Evolutionary conservation across 345 rosid genomes (phyloP).

Genomic region (Populus deltoides): DNA sequence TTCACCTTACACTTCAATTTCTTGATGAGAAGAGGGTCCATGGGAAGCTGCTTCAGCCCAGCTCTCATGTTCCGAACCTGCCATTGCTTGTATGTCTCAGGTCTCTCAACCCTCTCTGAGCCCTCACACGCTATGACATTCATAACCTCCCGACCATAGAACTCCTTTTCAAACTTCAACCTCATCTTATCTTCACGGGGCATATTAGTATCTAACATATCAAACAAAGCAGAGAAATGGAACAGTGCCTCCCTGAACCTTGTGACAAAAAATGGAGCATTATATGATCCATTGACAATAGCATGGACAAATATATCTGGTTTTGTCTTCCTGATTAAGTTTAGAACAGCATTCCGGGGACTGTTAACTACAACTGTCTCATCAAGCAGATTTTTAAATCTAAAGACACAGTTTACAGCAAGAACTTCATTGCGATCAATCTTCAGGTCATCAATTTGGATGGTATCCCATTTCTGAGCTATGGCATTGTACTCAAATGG

Average conservation of each 20-base stretch:
- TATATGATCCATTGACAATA: slow-evolving; percentile 23
- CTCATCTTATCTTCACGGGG: slow-evolving; percentile 19
- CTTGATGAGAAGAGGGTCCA: slow-evolving; percentile 12
- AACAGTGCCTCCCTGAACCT: slow-evolving; percentile 36
- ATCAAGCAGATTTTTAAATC: slow-evolving; percentile 26
- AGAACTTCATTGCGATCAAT: slow-evolving; percentile 15
- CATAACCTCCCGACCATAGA: slow-evolving; percentile 29
- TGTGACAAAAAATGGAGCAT: slow-evolving; percentile 29
- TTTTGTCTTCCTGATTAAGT: slow-evolving; percentile 28
- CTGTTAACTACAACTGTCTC: slow-evolving; percentile 25
- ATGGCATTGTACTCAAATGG: slow-evolving; percentile 36
- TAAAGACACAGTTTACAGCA: slow-evolving; percentile 24
- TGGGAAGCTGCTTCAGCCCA: slow-evolving; percentile 29
- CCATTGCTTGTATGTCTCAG: slow-evolving; percentile 39
- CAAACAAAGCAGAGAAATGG: slow-evolving; percentile 28
- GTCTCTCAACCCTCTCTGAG: slow-evolving; percentile 29
- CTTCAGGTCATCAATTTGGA: slow-evolving; percentile 28
- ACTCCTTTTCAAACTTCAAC: slow-evolving; percentile 26
- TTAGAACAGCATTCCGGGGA: slow-evolving; percentile 27
- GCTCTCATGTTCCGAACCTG: slow-evolving; percentile 29
- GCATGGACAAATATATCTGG: slow-evolving; percentile 25
- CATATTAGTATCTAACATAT: slow-evolving; percentile 25
- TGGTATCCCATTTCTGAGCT: slow-evolving; percentile 35
- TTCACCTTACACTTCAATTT: slow-evolving; percentile 13
- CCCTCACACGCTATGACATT: slow-evolving; percentile 40